Percentiles rank a stretch among this genome's conserved stretches.
Evolutionary conservation across 495 filamentous ascomycete genomes (phyloP).

Genomic region (Achaetomiella virescens): DNA sequence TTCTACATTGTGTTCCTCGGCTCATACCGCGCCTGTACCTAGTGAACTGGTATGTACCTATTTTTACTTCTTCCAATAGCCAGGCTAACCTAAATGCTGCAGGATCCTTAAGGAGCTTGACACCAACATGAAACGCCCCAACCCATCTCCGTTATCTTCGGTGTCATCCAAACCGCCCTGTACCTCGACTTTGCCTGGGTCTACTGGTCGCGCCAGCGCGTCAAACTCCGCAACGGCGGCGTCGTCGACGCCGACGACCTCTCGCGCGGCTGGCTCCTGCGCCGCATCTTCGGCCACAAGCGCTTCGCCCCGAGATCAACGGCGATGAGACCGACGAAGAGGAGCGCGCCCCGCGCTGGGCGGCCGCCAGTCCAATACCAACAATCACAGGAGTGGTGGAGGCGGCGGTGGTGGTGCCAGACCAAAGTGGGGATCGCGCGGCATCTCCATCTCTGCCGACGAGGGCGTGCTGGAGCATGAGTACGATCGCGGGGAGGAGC

Average conservation of each 20-base stretch:
- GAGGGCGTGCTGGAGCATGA: conserved; percentile 58
- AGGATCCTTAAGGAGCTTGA: conserved; percentile 60
- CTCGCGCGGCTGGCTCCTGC: conserved; percentile 69
- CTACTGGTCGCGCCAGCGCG: conserved; percentile 85
- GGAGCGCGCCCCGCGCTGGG: conserved; percentile 45
- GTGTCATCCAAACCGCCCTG: conserved; percentile 81
- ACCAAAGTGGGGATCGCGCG: conserved; percentile 66
- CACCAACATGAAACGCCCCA: conserved; percentile 50
- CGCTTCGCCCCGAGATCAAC: conserved; percentile 24
- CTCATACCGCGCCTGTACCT: conserved; percentile 88
- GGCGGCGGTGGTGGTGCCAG: conserved; percentile 20
- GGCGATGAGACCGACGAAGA: conserved; percentile 36
- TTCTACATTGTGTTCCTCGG: conserved; percentile 88
- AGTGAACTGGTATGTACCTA: conserved; percentile 57
- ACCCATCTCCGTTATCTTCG: conserved; percentile 74
- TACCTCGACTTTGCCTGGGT: conserved; percentile 97
- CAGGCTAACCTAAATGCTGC: too few species aligned
- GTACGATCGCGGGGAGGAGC: conserved; percentile 22
- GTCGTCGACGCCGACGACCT: conserved; percentile 92
- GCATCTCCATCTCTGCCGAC: conserved; percentile 76
- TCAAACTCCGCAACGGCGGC: conserved; percentile 86
- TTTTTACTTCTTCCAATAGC: too few species aligned
- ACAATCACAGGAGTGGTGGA: conserved; percentile 21
- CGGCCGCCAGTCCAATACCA: conserved; percentile 23
- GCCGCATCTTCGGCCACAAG: conserved; percentile 46